Evolutionary conservation across 176 grass and related monocot genomes (phyloP).

Genomic region (Paspalum vaginatum): DNA sequence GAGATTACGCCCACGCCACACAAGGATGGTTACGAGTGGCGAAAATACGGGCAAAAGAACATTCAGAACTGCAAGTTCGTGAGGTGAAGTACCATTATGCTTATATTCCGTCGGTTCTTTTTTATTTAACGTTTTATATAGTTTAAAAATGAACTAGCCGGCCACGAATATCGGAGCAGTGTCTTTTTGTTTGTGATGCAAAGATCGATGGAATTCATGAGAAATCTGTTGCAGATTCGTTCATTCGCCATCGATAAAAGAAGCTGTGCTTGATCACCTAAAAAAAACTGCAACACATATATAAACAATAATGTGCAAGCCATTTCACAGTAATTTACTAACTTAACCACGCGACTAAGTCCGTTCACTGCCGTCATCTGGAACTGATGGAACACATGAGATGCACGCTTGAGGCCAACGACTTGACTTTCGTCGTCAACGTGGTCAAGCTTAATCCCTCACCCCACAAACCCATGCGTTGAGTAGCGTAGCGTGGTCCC

Average conservation of each 20-base stretch:
- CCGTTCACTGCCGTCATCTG: not conserved
- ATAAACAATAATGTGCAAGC: not conserved
- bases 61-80: constrained; percentile 36
- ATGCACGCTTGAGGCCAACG: constrained; percentile 13
- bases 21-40: constrained; percentile 54
- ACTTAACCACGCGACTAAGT: not conserved
- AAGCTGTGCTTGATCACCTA: not conserved
- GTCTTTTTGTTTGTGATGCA: no score
- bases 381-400: not conserved
- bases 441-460: constrained; percentile 17
- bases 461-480: not conserved
- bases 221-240: not conserved
- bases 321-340: constrained; percentile 13
- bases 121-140: no score
- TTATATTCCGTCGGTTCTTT: no score
- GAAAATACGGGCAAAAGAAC: constrained; percentile 66
- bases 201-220: not conserved
- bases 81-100: constrained; percentile 34
- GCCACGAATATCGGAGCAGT: no score
- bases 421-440: constrained; percentile 47
- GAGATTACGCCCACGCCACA: constrained; percentile 45
- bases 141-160: no score
- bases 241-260: not conserved
- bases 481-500: not conserved
- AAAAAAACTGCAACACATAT: not conserved